These are phyloP conservation scores for Pseudogymnoascus sp. DNA, from an alignment of 2,329 filamentous ascomycete species.

Conservation along the genomic window DNA sequence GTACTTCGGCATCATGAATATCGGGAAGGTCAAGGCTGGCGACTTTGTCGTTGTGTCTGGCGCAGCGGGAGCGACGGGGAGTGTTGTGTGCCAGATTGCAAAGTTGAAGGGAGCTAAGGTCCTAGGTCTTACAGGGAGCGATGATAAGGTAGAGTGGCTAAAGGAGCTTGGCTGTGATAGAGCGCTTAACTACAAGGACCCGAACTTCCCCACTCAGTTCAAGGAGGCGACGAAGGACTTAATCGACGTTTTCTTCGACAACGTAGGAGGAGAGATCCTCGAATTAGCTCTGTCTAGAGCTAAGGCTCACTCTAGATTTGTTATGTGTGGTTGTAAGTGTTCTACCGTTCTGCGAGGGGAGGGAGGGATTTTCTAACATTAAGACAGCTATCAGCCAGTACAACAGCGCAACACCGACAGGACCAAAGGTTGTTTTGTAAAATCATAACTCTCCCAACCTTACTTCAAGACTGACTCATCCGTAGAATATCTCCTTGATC, in stretches of 20 bases:
- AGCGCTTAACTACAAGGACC: slow-evolving; percentile 61
- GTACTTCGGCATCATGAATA: slow-evolving; percentile 64
- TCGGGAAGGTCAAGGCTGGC: slow-evolving; percentile 59
- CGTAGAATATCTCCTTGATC: slow-evolving; percentile 43
- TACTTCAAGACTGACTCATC: background rate
- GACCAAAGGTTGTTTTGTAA: slow-evolving; percentile 38
- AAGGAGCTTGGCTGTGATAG: slow-evolving; percentile 58
- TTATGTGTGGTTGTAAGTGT: slow-evolving; percentile 51
- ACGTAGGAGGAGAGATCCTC: slow-evolving; percentile 62
- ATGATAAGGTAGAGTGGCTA: slow-evolving; percentile 61
- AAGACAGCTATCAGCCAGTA: slow-evolving; percentile 53
- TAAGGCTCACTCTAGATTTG: slow-evolving; percentile 54
- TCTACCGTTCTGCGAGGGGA: no score
- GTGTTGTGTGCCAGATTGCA: slow-evolving; percentile 68
- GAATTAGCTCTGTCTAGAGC: slow-evolving; percentile 58
- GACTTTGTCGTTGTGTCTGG: slow-evolving; percentile 72
- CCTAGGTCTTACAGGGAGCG: slow-evolving; percentile 58
- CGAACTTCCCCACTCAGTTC: slow-evolving; percentile 53
- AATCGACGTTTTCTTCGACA: slow-evolving; percentile 68
- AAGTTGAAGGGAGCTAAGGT: slow-evolving; percentile 58
- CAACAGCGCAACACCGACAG: slow-evolving; percentile 48
- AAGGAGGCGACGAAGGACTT: slow-evolving; percentile 49
- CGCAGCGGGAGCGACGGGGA: slow-evolving; percentile 71
- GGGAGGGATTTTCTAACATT: background rate
- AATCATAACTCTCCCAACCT: background rate